These are phyloP conservation scores for Aaosphaeria arxii DNA, from an alignment of 2,329 filamentous ascomycete species.

Conservation along the genomic window DNA sequence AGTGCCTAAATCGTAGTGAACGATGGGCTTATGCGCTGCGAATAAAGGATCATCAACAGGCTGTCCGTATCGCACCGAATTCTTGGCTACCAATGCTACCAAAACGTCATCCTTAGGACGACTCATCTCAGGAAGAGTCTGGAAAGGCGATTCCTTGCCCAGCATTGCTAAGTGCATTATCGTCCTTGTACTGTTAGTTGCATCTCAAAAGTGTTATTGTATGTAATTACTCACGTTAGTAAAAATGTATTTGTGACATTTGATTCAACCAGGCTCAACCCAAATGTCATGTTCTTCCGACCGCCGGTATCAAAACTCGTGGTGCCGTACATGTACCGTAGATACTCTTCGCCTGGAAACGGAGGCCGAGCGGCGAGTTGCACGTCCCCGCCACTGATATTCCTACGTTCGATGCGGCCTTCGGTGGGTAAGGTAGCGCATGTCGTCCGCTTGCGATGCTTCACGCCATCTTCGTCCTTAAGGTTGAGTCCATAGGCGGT, in stretches of 20 bases:
- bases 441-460: background rate
- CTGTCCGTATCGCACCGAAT: constrained; percentile 1
- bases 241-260: background rate
- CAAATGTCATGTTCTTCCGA: background rate
- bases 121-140: constrained; percentile 2
- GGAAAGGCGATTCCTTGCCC: background rate
- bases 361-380: background rate
- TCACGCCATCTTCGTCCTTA: background rate
- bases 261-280: background rate
- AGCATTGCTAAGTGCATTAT: too few species aligned
- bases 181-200: too few species aligned
- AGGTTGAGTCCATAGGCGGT: background rate
- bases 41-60: constrained; percentile 1
- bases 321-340: background rate
- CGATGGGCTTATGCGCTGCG: background rate
- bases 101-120: constrained; percentile 2
- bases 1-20: too few species aligned
- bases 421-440: background rate
- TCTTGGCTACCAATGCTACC: constrained; percentile 1
- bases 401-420: too few species aligned
- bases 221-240: too few species aligned
- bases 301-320: too few species aligned
- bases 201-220: too few species aligned
- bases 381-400: too few species aligned
- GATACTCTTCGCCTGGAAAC: background rate